Percentiles rank a stretch among this genome's conserved stretches.
Evolutionary conservation across 2,329 filamentous ascomycete species (phyloP).

Genomic region (Aspergillus versicolor): DNA sequence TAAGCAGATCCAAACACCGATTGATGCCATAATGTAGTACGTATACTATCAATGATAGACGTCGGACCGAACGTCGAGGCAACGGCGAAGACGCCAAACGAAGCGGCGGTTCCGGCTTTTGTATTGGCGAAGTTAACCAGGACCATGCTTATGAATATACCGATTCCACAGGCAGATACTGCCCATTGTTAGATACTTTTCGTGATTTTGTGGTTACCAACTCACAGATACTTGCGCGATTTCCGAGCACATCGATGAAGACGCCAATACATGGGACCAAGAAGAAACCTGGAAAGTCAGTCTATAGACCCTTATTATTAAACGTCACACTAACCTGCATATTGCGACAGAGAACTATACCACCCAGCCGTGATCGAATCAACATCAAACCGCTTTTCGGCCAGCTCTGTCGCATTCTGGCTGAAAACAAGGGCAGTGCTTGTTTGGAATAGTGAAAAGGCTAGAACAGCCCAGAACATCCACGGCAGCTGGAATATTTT

Average conservation of each 20-base stretch:
- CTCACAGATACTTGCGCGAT: constrained; percentile 48
- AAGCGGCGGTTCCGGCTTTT: constrained; percentile 54
- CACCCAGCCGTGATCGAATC: constrained; percentile 57
- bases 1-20: constrained; percentile 62
- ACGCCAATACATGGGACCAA: constrained; percentile 57
- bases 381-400: constrained; percentile 59
- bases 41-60: constrained; percentile 60
- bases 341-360: constrained; percentile 59
- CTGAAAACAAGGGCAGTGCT: constrained; percentile 55
- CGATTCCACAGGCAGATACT: constrained; percentile 47
- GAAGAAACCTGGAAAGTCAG: constrained; percentile 47
- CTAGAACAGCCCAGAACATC: constrained; percentile 58
- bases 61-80: constrained; percentile 57
- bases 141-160: constrained; percentile 55
- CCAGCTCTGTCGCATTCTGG: constrained; percentile 61
- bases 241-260: constrained; percentile 57
- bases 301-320: too few species aligned
- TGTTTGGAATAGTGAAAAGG: constrained; percentile 60
- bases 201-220: too few species aligned
- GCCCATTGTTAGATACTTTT: constrained; percentile 14
- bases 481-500: constrained; percentile 61
- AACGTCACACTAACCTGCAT: constrained; percentile 38
- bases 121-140: constrained; percentile 54
- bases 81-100: constrained; percentile 61
- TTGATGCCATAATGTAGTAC: constrained; percentile 60